Conservation (phyloP, 2,329 filamentous ascomycete species). For the Colletotrichum theobromicola region DNA sequence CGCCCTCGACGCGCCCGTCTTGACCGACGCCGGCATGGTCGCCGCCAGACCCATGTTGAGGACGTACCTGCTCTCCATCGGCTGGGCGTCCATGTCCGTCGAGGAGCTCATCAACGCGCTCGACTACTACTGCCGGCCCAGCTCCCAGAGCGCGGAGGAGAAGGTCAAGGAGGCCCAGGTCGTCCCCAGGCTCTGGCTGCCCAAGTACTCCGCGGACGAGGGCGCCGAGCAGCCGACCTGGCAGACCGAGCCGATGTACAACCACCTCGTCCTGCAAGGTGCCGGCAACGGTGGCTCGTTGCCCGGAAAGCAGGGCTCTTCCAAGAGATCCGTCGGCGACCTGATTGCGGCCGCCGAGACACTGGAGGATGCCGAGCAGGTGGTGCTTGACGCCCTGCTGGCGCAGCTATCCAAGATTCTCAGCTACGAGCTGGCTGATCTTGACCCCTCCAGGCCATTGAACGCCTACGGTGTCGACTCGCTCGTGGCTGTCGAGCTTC, state of each 20-base stretch:
- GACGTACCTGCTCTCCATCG: conserved; percentile 10
- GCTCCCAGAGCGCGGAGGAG: not conserved
- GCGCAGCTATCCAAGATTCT: conserved; percentile 15
- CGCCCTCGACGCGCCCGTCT: conserved; percentile 56
- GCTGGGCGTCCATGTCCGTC: not conserved
- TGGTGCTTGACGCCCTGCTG: conserved; percentile 1
- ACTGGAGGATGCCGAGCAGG: not conserved
- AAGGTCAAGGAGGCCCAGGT: not conserved
- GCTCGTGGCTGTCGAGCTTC: conserved; percentile 29
- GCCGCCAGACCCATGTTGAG: conserved; percentile 44
- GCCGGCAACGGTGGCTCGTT: not conserved
- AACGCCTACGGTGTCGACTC: conserved; percentile 29
- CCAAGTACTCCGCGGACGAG: conserved; percentile 12
- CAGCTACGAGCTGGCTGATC: conserved; percentile 22
- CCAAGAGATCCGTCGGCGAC: not conserved
- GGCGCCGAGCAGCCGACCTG: conserved; percentile 8
- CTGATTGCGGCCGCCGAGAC: not conserved
- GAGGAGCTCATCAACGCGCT: conserved; percentile 5
- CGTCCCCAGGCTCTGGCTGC: conserved; percentile 5
- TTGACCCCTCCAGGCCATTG: conserved; percentile 25
- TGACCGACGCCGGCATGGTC: conserved; percentile 56
- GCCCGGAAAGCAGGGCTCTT: not conserved
- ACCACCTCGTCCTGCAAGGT: not conserved
- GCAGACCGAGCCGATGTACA: conserved; percentile 10
- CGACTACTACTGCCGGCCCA: conserved; percentile 1